These are phyloP conservation scores for Cordyceps tenuipes DNA, from an alignment of 2,329 filamentous ascomycete species.

Conservation along the genomic window DNA sequence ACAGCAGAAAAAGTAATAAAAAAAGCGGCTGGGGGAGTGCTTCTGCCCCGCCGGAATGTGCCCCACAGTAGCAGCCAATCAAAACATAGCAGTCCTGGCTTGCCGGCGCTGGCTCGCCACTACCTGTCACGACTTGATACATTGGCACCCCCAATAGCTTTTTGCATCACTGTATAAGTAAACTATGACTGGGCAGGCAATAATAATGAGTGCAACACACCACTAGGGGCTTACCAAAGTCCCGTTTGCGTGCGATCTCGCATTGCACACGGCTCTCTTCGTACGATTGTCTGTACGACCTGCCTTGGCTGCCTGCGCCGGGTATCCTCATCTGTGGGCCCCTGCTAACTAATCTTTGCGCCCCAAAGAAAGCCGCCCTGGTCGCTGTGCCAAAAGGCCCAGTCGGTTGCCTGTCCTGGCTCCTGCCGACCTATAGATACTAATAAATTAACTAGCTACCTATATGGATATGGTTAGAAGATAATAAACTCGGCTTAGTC, in stretches of 20 bases:
- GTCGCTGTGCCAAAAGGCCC: not conserved
- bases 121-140: constrained; percentile 1
- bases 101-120: constrained; percentile 5
- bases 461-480: too few species aligned
- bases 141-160: not conserved
- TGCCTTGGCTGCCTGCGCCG: not conserved
- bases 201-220: not conserved
- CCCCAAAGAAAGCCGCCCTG: not conserved
- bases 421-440: not conserved
- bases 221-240: not conserved
- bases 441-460: too few species aligned
- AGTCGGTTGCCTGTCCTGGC: not conserved
- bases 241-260: not conserved
- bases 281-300: not conserved
- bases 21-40: constrained; percentile 6
- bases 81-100: not conserved
- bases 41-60: constrained; percentile 6
- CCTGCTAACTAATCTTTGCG: not conserved
- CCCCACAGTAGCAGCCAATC: not conserved
- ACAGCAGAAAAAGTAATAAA: not conserved
- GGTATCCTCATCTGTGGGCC: not conserved
- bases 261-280: not conserved
- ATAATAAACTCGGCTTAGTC: too few species aligned
- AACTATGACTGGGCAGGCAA: not conserved
- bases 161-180: not conserved